Percentiles rank a stretch among this genome's conserved stretches.
Conservation (phyloP, 1,139 yeast species). For the Pichia kudriavzevii region DNA sequence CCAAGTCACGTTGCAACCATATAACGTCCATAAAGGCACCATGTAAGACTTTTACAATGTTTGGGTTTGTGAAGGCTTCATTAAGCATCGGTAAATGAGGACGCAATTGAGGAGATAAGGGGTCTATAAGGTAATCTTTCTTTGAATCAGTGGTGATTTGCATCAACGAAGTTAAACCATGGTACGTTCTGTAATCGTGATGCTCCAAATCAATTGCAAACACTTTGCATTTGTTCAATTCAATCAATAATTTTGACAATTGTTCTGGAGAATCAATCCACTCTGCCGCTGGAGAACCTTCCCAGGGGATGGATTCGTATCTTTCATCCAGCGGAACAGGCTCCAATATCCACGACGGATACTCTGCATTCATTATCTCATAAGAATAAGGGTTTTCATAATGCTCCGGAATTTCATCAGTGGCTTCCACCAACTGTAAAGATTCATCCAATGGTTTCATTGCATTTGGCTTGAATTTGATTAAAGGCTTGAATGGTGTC, state of each 20-base stretch:
- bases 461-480: conserved; percentile 66
- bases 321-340: conserved; percentile 31
- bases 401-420: conserved; percentile 45
- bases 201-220: conserved; percentile 97
- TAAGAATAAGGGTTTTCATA: conserved; percentile 74
- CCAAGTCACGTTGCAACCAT: conserved; percentile 95
- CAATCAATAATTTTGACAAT: conserved; percentile 47
- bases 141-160: conserved; percentile 72
- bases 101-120: conserved; percentile 68
- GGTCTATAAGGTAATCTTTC: conserved; percentile 29
- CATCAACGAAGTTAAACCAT: conserved; percentile 89
- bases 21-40: conserved; percentile 97
- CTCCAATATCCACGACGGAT: conserved; percentile 51
- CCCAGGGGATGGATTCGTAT: conserved; percentile 59
- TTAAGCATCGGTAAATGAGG: conserved; percentile 66
- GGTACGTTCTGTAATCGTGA: conserved; percentile 84
- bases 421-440: conserved; percentile 34
- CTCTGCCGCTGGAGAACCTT: conserved; percentile 43
- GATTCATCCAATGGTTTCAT: conserved; percentile 48
- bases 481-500: conserved; percentile 69
- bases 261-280: conserved; percentile 64
- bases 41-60: conserved; percentile 79
- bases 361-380: conserved; percentile 68
- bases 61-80: conserved; percentile 71
- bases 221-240: conserved; percentile 45